These are phyloP conservation scores for Pouteria campechiana DNA, from an alignment of 179 eudicot genomes.

Conservation along the genomic window DNA sequence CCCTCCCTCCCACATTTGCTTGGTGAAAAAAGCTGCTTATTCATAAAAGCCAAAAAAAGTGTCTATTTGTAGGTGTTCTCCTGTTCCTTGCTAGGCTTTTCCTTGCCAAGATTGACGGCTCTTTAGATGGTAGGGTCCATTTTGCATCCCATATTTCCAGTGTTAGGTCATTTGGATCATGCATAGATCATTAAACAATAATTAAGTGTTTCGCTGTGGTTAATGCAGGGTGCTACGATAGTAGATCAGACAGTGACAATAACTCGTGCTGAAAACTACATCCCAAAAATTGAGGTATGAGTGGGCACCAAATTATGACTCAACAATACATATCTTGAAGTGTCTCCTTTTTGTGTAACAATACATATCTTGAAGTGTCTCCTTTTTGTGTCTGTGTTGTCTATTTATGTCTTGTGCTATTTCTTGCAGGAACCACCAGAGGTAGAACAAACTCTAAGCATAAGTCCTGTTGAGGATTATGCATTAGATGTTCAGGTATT, in stretches of 20 bases:
- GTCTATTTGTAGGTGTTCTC: too few relatives aligned
- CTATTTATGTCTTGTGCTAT: conserved; percentile 2
- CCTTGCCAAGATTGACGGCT: too few relatives aligned
- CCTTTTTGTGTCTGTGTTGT: background rate
- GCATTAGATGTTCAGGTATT: conserved; percentile 52
- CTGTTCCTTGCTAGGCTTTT: too few relatives aligned
- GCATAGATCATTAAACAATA: too few relatives aligned
- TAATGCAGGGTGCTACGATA: conserved; percentile 83
- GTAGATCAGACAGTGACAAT: conserved; percentile 86
- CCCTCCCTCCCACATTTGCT: too few relatives aligned
- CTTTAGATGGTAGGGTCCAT: too few relatives aligned
- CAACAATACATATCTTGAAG: background rate
- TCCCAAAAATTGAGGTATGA: conserved; percentile 23
- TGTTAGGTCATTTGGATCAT: too few relatives aligned
- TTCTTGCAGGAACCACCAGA: conserved; percentile 45
- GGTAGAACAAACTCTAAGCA: conserved; percentile 28
- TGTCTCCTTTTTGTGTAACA: background rate
- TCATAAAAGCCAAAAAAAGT: too few relatives aligned
- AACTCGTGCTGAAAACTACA: conserved; percentile 65
- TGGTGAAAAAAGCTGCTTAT: too few relatives aligned
- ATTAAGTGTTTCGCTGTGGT: too few relatives aligned
- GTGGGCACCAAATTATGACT: too few relatives aligned
- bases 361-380: background rate
- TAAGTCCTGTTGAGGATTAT: conserved; percentile 20
- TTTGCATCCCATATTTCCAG: too few relatives aligned